Evolutionary conservation across 208 protist genomes (phyloP), one percentile per base, ranked within the genome.

Genomic region (Crithidia bombi): DNA sequence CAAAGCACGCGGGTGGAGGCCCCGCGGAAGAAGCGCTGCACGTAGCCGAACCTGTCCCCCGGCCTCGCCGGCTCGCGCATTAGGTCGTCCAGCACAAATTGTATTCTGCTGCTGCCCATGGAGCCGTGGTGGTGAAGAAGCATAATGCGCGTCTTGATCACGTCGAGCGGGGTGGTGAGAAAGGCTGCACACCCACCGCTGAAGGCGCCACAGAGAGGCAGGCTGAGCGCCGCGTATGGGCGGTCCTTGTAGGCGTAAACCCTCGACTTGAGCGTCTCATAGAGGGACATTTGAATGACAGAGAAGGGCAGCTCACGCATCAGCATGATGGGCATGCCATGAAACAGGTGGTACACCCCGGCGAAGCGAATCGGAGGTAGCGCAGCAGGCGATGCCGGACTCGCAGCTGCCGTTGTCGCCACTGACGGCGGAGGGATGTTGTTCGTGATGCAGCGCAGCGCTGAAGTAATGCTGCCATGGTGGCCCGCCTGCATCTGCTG

Each of bases 81-180:
- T 28, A 95, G 41, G 10, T 90, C 83, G 35, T 67, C 36, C 54
- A 95, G 25, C 11, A 83, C 76, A 62, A 46, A 78, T 35, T 35
- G 43, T 14, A 85, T 84, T 19, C 55, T 77, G 36, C 32, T 56
- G 14, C n/a, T 32, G 17, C 30, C 41, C 30, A 38, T 61, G 19
- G 52, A 39, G 51, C 55, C 41, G n/a, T 63, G 70, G 26, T 59
- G 65, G 12, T 62, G 56, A 41, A 78, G 65, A 0, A 98, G 80
- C 92, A 98, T 98, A 41, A 98, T 95, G 55, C 96, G 90, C 15
- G 96, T 98, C 71, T 97, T 97, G 14, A 95, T 64, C 4, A 98
- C 92, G 63, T 98, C 96, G 10, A 98, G 65, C 9, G 94, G 96
- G 32, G 96, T 98, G 3, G 96, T 98, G 26, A 96, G 19, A 39